phyloP scores from a whole-genome alignment of 2,329 filamentous ascomycete genomes.

The Epichloe amarillans region DNA sequence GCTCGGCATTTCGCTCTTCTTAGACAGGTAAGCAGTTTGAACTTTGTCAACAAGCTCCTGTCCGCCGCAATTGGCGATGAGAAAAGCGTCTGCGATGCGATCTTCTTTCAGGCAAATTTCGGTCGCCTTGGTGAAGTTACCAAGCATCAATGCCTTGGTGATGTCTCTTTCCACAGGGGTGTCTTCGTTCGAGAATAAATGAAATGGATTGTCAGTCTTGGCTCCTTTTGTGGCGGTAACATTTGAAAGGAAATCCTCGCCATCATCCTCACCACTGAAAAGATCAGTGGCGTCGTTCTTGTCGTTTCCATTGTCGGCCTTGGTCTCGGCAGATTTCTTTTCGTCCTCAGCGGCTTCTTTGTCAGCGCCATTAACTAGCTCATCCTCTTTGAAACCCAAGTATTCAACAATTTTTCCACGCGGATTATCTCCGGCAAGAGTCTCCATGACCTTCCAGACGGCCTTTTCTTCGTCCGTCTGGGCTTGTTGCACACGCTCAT shows the following conservation, averaged over 20 bases:
- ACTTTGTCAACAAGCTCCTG: slow-evolving; percentile 90
- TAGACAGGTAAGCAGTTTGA: slow-evolving; percentile 78
- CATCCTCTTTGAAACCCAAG: slow-evolving; percentile 67
- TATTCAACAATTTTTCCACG: slow-evolving; percentile 77
- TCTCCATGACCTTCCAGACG: slow-evolving; percentile 91
- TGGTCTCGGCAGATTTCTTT: slow-evolving; percentile 16
- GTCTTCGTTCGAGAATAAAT: slow-evolving; percentile 74
- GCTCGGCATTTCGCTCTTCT: slow-evolving; percentile 70
- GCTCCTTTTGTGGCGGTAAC: slow-evolving; percentile 79
- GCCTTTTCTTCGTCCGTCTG: slow-evolving; percentile 84
- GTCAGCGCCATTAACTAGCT: slow-evolving; percentile 35
- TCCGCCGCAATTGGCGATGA: slow-evolving; percentile 93
- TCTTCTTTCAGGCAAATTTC: slow-evolving; percentile 81
- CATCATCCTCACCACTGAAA: slow-evolving; percentile 54
- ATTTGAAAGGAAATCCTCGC: slow-evolving; percentile 76
- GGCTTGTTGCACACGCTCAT: slow-evolving; percentile 60
- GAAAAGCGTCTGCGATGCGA: slow-evolving; percentile 88
- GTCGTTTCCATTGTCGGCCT: slow-evolving; percentile 21
- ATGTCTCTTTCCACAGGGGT: slow-evolving; percentile 73
- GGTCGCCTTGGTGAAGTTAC: slow-evolving; percentile 80
- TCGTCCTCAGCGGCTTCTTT: slow-evolving; percentile 13
- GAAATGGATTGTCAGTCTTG: slow-evolving; percentile 89
- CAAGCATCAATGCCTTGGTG: slow-evolving; percentile 76
- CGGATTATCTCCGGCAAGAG: slow-evolving; percentile 73
- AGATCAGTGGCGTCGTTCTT: slow-evolving; percentile 62